Base-by-base conservation (phyloP, 2,329 filamentous ascomycete genomes). In the Sphaerulina musiva region DNA sequence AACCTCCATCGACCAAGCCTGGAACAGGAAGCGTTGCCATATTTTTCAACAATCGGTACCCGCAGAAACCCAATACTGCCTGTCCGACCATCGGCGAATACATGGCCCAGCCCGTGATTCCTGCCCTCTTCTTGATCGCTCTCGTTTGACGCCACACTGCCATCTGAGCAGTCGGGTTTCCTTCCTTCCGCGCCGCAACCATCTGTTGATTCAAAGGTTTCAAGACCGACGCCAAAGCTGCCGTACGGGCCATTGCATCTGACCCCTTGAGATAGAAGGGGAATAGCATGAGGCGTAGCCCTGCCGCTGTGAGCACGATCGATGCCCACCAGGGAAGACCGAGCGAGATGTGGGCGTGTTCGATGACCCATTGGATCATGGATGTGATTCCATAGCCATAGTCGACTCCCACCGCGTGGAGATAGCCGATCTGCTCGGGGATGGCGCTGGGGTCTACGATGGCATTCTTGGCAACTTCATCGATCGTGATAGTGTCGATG, bases 301-400 rank as follows among this genome's bases (percentile, higher is more conserved):
- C 55, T 1, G 90, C 34, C 34, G 86, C 84, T 0, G 85, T 80
- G 4, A 78, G 70, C 43, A 85, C 71, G 63, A 96, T 86, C 56
- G 87, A 82, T 1, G 76, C 83, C 78, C 87, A 90, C 93, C 93
- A 97, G 10, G 89, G 88, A 52, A 89, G 72, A 36, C 86, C 89
- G 6, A 68, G 74, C 63, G 79, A 85, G 57, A 96, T 76, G 72
- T 98, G 89, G 40, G 95, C 68, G 68, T 92, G 83, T 75, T 98
- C 93, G 9, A 97, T 73, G 2, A 81, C 20, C 78, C 80, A 91
- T 73, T 96, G 79, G 70, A 93, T 83, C 12, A 82, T 61, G 3
- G 84, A 74, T 0, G 90, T 88, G 4, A 87, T 82, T 12, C 92
- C 92, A 75, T 77, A 91, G 67, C 92, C 90, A 66, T 86, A 97